These are phyloP conservation scores for Cydonia oblonga DNA, from an alignment of 331 rosid genomes.

Conservation along the genomic window DNA sequence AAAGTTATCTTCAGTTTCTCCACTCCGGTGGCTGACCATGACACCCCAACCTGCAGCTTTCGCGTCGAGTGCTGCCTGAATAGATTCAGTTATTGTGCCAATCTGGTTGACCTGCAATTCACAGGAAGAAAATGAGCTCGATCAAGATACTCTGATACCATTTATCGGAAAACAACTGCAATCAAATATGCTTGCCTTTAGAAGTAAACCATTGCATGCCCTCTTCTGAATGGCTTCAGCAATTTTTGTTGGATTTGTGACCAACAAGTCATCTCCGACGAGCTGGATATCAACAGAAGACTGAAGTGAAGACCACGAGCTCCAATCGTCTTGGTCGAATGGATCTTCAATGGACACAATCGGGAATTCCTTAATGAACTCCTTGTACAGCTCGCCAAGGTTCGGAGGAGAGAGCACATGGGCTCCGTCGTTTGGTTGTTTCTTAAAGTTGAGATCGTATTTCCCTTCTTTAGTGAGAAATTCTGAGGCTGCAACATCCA, in stretches of 20 bases:
- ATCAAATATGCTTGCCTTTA: constrained; percentile 46
- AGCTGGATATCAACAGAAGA: constrained; percentile 87
- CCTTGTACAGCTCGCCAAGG: constrained; percentile 67
- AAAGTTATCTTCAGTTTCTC: constrained; percentile 98
- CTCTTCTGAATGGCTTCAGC: constrained; percentile 80
- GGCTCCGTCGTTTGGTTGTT: constrained; percentile 85
- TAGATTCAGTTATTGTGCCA: constrained; percentile 88
- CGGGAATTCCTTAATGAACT: constrained; percentile 79
- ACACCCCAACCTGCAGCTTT: constrained; percentile 99
- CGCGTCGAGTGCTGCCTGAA: constrained; percentile 94
- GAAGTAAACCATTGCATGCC: constrained; percentile 92
- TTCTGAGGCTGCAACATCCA: constrained; percentile 99
- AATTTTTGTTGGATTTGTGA: constrained; percentile 89
- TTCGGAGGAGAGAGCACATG: constrained; percentile 68
- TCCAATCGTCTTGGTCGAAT: constrained; percentile 98
- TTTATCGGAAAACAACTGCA: background rate
- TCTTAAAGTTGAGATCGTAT: constrained; percentile 89
- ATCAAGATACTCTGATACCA: background rate
- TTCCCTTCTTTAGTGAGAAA: constrained; percentile 71
- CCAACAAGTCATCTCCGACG: constrained; percentile 95
- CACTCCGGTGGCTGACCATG: constrained; percentile 98
- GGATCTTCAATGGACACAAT: constrained; percentile 98
- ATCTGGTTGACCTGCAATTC: constrained; percentile 88
- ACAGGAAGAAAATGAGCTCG: background rate
- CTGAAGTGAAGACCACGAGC: constrained; percentile 76